These are phyloP conservation scores for Trichoderma erinaceum DNA, from an alignment of 495 filamentous ascomycete genomes.

Conservation along the genomic window DNA sequence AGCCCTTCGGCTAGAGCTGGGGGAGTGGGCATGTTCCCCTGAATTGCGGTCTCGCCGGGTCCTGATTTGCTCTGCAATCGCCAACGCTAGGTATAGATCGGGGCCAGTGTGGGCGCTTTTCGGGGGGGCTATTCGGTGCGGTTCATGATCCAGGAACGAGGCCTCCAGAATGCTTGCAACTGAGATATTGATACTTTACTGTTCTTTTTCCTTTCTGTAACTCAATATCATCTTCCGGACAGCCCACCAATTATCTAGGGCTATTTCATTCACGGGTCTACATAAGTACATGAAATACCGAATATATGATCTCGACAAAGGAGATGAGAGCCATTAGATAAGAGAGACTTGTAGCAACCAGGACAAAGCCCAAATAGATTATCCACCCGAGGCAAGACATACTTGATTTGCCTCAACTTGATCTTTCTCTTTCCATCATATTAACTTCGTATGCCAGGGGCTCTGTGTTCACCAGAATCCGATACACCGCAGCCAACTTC, in stretches of 20 bases:
- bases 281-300: too few relatives aligned
- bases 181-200: not conserved
- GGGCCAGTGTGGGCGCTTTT: not conserved
- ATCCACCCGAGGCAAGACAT: too few relatives aligned
- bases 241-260: too few relatives aligned
- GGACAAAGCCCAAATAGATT: too few relatives aligned
- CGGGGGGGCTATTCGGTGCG: not conserved
- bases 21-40: slow-evolving; percentile 9
- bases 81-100: not conserved
- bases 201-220: not conserved
- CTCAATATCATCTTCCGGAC: not conserved
- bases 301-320: too few relatives aligned
- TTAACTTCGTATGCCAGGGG: not conserved
- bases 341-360: too few relatives aligned
- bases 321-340: too few relatives aligned
- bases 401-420: too few relatives aligned
- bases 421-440: too few relatives aligned
- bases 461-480: not conserved
- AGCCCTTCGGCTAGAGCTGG: slow-evolving; percentile 2
- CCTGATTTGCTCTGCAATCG: slow-evolving; percentile 14
- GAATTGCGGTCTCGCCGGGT: slow-evolving; percentile 10
- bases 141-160: slow-evolving; percentile 8
- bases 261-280: too few relatives aligned
- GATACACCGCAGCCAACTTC: not conserved
- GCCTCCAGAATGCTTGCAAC: slow-evolving; percentile 1